phyloP scores from a whole-genome alignment of 495 filamentous ascomycete genomes.

The Hypoxylon trugodes region DNA sequence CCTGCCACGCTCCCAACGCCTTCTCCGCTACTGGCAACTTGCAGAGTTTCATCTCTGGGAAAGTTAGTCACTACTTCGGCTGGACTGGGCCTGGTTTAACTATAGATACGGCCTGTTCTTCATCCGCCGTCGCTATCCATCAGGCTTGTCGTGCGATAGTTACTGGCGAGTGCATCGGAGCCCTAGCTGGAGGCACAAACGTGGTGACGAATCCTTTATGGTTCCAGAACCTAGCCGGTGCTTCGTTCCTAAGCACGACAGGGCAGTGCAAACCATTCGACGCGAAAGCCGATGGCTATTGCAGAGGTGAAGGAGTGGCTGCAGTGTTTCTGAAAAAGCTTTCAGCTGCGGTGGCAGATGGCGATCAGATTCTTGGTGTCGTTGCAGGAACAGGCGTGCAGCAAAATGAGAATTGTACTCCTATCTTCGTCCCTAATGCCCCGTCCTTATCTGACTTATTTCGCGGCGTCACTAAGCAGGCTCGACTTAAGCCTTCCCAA shows the following conservation, averaged over 20 bases:
- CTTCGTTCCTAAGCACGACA: slow-evolving; percentile 51
- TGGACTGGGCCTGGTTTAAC: slow-evolving; percentile 61
- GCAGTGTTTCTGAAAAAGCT: slow-evolving; percentile 62
- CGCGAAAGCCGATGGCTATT: slow-evolving; percentile 65
- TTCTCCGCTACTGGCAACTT: slow-evolving; percentile 43
- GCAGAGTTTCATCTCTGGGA: slow-evolving; percentile 42
- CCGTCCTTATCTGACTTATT: slow-evolving; percentile 44
- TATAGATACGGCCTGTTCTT: slow-evolving; percentile 66
- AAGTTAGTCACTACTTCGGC: slow-evolving; percentile 58
- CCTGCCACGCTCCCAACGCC: slow-evolving; percentile 38
- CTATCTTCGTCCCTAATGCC: slow-evolving; percentile 51
- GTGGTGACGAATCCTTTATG: slow-evolving; percentile 33
- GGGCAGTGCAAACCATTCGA: slow-evolving; percentile 50
- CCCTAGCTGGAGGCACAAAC: slow-evolving; percentile 52
- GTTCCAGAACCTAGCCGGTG: slow-evolving; percentile 51
- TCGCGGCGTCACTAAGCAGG: slow-evolving; percentile 23
- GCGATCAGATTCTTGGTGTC: slow-evolving; percentile 61
- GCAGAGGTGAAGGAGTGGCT: slow-evolving; percentile 63
- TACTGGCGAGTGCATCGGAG: slow-evolving; percentile 51
- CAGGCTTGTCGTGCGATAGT: slow-evolving; percentile 50
- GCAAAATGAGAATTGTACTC: slow-evolving; percentile 48
- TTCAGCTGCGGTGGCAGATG: slow-evolving; percentile 52
- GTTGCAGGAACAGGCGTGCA: slow-evolving; percentile 61
- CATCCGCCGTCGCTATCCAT: slow-evolving; percentile 57
- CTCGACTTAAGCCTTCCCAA: slow-evolving; percentile 29